Evolutionary conservation across 495 filamentous ascomycete species (phyloP).

Genomic region (Penicillium flavigenum): DNA sequence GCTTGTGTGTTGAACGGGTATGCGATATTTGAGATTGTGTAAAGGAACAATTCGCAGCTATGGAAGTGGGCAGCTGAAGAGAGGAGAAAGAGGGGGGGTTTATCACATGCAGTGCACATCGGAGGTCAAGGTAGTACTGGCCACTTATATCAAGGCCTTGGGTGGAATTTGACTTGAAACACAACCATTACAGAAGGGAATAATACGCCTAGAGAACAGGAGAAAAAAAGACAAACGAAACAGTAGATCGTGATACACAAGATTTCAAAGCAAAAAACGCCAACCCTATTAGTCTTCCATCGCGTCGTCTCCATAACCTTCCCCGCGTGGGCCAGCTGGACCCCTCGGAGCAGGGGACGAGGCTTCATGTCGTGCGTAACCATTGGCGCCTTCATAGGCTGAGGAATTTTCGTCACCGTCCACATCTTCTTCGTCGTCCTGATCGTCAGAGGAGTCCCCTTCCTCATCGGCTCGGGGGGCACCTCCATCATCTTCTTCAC

Average conservation of each 20-base stretch:
- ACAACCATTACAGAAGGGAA: slow-evolving; percentile 4
- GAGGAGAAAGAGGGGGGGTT: slow-evolving; percentile 1
- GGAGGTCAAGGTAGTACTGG: not conserved
- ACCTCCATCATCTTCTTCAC: slow-evolving; percentile 38
- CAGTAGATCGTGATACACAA: slow-evolving; percentile 13
- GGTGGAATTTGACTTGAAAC: slow-evolving; percentile 1
- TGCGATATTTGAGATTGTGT: too few relatives aligned
- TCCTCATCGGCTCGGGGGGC: slow-evolving; percentile 26
- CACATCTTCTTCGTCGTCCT: slow-evolving; percentile 33
- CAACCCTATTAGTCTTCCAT: slow-evolving; percentile 33
- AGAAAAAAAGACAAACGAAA: slow-evolving; percentile 5
- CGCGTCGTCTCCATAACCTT: slow-evolving; percentile 31
- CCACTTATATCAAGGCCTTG: slow-evolving; percentile 1
- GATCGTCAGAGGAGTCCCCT: slow-evolving; percentile 31
- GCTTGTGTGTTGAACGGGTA: not conserved
- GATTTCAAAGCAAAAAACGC: slow-evolving; percentile 12
- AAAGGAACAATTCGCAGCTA: not conserved
- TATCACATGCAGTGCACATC: slow-evolving; percentile 1
- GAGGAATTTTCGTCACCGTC: slow-evolving; percentile 47
- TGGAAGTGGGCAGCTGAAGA: not conserved
- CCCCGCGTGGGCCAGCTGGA: slow-evolving; percentile 19
- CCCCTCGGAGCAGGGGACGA: slow-evolving; percentile 32
- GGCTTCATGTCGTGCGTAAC: slow-evolving; percentile 40
- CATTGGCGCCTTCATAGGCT: slow-evolving; percentile 42
- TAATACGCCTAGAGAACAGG: not conserved